These are phyloP conservation scores for Coemansia sp. DNA, from an alignment of 192 early-diverging fungal genomes.

Conservation along the genomic window DNA sequence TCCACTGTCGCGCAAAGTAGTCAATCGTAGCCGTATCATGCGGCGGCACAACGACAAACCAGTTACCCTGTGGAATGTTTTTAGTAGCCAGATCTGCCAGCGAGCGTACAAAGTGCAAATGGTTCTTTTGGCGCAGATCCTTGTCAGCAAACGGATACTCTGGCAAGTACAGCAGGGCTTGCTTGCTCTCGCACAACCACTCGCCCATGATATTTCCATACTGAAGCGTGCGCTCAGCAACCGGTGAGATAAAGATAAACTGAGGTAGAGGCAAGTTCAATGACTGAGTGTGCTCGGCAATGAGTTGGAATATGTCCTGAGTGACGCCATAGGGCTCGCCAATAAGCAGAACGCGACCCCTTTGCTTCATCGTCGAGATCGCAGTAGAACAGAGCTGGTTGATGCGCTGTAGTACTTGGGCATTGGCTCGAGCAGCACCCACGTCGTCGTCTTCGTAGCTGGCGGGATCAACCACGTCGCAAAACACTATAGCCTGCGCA, in stretches of 20 bases:
- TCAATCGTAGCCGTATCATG: slow-evolving; percentile 32
- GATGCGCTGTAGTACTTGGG: slow-evolving; percentile 36
- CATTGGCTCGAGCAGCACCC: slow-evolving; percentile 2
- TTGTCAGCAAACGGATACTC: slow-evolving; percentile 60
- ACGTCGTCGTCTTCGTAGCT: slow-evolving; percentile 19
- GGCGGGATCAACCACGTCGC: slow-evolving; percentile 47
- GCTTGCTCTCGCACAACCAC: slow-evolving; percentile 76
- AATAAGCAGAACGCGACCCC: slow-evolving; percentile 74
- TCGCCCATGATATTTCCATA: slow-evolving; percentile 85
- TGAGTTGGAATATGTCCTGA: slow-evolving; percentile 73
- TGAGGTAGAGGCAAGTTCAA: slow-evolving; percentile 66
- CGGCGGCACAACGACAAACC: slow-evolving; percentile 53
- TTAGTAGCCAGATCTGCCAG: slow-evolving; percentile 38
- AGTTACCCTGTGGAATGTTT: slow-evolving; percentile 45
- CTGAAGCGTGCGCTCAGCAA: slow-evolving; percentile 76
- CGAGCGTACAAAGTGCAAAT: slow-evolving; percentile 49
- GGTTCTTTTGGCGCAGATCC: slow-evolving; percentile 54
- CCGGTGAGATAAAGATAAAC: slow-evolving; percentile 73
- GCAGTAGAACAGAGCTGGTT: slow-evolving; percentile 50
- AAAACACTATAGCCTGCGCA: slow-evolving; percentile 52
- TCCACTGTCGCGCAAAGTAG: slow-evolving; percentile 50
- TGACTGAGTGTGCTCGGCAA: slow-evolving; percentile 61
- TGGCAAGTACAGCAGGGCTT: slow-evolving; percentile 70
- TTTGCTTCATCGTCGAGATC: slow-evolving; percentile 54
- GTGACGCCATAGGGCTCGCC: slow-evolving; percentile 71